phyloP scores from a whole-genome alignment of 495 filamentous ascomycete genomes.

The Penicillium paradoxum region DNA sequence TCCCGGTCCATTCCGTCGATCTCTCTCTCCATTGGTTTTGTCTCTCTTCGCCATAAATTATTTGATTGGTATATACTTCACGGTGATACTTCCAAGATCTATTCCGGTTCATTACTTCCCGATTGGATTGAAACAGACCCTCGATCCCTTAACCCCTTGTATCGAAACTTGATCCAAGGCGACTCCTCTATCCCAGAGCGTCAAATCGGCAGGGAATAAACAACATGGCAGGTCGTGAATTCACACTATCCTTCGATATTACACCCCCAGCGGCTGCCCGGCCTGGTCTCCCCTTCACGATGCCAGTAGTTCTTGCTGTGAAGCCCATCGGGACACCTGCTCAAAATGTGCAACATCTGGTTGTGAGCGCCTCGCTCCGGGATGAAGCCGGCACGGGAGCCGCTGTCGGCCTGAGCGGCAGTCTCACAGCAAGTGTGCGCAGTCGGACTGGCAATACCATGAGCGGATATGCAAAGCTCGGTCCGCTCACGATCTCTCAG shows the following conservation, averaged over 20 bases:
- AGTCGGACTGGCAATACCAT: constrained; percentile 31
- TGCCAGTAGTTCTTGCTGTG: constrained; percentile 35
- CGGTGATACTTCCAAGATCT: constrained; percentile 10
- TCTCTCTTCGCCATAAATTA: neutral
- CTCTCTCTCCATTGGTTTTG: neutral
- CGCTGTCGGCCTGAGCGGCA: constrained; percentile 25
- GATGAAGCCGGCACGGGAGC: constrained; percentile 28
- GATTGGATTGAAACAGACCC: constrained; percentile 9
- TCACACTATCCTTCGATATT: constrained; percentile 33
- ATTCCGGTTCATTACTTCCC: neutral
- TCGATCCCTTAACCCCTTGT: constrained; percentile 2
- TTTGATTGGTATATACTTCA: neutral
- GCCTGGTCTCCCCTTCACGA: constrained; percentile 29
- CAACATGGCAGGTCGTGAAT: constrained; percentile 34
- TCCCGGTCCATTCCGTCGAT: neutral
- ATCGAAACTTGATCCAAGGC: neutral
- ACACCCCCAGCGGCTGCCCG: constrained; percentile 27
- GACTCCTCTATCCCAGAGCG: neutral
- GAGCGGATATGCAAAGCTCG: constrained; percentile 36
- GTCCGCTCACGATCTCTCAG: constrained; percentile 25
- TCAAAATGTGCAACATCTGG: constrained; percentile 28
- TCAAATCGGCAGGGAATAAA: neutral
- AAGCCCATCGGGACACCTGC: constrained; percentile 29
- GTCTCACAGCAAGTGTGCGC: constrained; percentile 34
- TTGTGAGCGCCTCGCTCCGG: constrained; percentile 28